phyloP scores from a whole-genome alignment of 768 basidiomycete genomes.

The Tylopilus intermedius region DNA sequence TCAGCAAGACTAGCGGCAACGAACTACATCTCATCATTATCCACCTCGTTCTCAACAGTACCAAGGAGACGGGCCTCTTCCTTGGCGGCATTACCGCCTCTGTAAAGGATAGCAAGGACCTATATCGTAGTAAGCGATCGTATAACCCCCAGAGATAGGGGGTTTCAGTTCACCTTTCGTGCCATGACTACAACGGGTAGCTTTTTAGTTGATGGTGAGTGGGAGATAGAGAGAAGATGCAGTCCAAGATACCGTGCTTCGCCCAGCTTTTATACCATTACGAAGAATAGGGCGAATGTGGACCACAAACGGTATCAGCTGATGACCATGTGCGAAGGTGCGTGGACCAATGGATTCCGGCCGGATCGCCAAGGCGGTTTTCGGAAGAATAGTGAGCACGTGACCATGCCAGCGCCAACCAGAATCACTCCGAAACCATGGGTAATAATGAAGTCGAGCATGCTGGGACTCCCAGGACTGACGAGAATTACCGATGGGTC shows the following conservation, averaged over 20 bases:
- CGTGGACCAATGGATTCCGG: not conserved
- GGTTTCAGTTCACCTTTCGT: constrained; percentile 32
- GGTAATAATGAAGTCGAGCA: not conserved
- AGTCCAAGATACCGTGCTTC: not conserved
- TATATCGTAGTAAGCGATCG: constrained; percentile 23
- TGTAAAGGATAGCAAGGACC: constrained; percentile 73
- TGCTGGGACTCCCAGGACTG: not conserved
- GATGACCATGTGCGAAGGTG: not conserved
- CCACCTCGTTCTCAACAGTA: constrained; percentile 73
- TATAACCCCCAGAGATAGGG: not conserved
- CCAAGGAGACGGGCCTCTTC: constrained; percentile 75
- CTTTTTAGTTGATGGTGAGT: constrained; percentile 1
- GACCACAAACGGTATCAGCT: not conserved
- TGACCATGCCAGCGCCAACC: constrained; percentile 7
- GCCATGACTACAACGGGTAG: constrained; percentile 28
- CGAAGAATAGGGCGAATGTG: not conserved
- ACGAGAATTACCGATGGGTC: not conserved
- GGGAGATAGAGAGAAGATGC: constrained; percentile 2
- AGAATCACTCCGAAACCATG: not conserved
- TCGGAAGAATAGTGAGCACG: constrained; percentile 3
- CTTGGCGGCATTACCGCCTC: constrained; percentile 58
- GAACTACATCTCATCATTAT: constrained; percentile 1
- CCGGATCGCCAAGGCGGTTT: not conserved
- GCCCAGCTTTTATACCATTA: constrained; percentile 18
- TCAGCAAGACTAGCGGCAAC: not conserved